Evolutionary conservation across 2,329 filamentous ascomycete genomes (phyloP), one percentile per base, ranked within the genome.

Genomic region (Ophiocordyceps camponoti-rufipedis): DNA sequence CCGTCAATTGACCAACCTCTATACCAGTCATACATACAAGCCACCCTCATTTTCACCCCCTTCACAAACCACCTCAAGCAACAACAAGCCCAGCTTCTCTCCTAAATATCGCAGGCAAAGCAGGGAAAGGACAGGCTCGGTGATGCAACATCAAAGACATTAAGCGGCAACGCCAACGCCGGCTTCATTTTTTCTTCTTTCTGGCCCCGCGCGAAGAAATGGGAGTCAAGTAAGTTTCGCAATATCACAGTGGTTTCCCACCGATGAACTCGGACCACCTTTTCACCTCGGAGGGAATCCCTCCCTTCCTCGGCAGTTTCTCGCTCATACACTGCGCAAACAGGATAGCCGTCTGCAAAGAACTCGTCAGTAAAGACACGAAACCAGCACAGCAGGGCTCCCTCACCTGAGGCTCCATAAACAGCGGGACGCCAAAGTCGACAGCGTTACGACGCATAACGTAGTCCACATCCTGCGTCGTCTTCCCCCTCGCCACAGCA

Each of bases 361-460:
- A 0, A 41, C 8, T 2, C n/a, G 5, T 23, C 23, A 23, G 23
- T 23, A 41, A 28, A 18, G 5, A 28, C 12, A 41, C 18, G 13
- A 28, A 11, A 51, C 68, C 56, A 66, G 62, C 52, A 53, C 46
- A 43, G 14, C 32, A 14, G 7, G 9, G 14, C 3, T 14, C 18
- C 63, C 77, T 69, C 71, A 93, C 87, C 81, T 91, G 89, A 46
- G 88, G 86, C 70, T 96, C 89, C 88, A 95, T 95, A 65, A 98
- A 96, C 47, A 98, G 72, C 43, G 91, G 91, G 31, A 96, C 87
- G 55, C 89, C 89, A 63, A 98, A 98, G 68, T 98, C 91, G 47
- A 98, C 91, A 28, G 91, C 91, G 60, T 98, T 98, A 61, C 91
- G 79, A 58, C 91, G 79, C 89, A 96, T 96, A 47, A 98, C 87